Conservation (phyloP, 352 stramenopile species). For the Elongisporangium anandrum region DNA sequence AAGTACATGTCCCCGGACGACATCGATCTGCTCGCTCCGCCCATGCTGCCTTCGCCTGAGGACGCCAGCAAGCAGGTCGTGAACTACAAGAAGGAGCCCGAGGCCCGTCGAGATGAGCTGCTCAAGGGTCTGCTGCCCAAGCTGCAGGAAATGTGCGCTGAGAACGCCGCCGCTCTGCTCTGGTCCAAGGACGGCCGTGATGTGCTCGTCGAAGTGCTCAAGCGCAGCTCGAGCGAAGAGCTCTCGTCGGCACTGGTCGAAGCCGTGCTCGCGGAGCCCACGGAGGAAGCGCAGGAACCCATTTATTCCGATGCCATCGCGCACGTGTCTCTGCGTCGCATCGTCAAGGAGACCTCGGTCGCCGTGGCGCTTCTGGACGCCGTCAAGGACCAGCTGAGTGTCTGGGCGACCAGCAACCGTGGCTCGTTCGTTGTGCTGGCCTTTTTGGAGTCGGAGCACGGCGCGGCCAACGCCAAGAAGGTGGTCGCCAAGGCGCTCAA, state of each 20-base stretch:
- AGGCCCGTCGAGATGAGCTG: slow-evolving; percentile 67
- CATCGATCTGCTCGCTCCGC: slow-evolving; percentile 60
- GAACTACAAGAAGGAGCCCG: slow-evolving; percentile 88
- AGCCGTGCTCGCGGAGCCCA: slow-evolving; percentile 33
- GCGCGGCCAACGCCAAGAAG: slow-evolving; percentile 36
- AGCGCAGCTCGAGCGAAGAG: slow-evolving; percentile 48
- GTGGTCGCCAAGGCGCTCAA: slow-evolving; percentile 65
- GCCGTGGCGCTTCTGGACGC: slow-evolving; percentile 49
- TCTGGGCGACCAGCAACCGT: slow-evolving; percentile 69
- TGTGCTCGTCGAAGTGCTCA: slow-evolving; percentile 78
- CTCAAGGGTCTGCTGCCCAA: slow-evolving; percentile 75
- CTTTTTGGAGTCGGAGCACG: slow-evolving; percentile 71
- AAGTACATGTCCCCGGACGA: slow-evolving; percentile 84
- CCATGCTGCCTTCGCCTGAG: slow-evolving; percentile 64
- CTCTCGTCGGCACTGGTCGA: slow-evolving; percentile 40
- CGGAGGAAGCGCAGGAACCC: slow-evolving; percentile 34
- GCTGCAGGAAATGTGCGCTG: slow-evolving; percentile 71
- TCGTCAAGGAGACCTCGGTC: slow-evolving; percentile 74
- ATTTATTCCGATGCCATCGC: slow-evolving; percentile 72
- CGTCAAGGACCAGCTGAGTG: slow-evolving; percentile 31
- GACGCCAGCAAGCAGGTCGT: slow-evolving; percentile 55
- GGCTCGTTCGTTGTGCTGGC: slow-evolving; percentile 81
- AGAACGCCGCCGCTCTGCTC: slow-evolving; percentile 56
- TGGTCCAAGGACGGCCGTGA: slow-evolving; percentile 79
- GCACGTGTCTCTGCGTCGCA: slow-evolving; percentile 62